Conservation (phyloP, 495 filamentous ascomycete genomes). For the Aspergillus kassunensis region DNA sequence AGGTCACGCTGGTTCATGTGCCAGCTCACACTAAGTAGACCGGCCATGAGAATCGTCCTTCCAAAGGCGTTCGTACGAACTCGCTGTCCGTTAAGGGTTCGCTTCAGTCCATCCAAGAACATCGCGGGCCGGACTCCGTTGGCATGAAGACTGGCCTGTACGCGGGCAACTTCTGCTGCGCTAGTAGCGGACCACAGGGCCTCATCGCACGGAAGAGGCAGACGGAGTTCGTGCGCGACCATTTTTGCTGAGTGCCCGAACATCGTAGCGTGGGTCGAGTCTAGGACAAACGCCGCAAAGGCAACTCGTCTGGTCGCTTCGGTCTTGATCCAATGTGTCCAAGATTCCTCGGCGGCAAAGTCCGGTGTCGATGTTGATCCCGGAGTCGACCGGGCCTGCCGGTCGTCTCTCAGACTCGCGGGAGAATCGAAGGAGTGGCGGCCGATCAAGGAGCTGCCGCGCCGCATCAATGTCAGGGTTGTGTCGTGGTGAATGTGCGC, state of each 20-base stretch:
- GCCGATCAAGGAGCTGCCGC: slow-evolving; percentile 89
- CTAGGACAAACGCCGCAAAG: slow-evolving; percentile 92
- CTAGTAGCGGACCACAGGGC: slow-evolving; percentile 89
- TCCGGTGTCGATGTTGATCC: slow-evolving; percentile 58
- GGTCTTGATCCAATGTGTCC: slow-evolving; percentile 95
- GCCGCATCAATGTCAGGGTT: slow-evolving; percentile 89
- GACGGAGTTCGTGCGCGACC: slow-evolving; percentile 92
- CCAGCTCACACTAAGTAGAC: slow-evolving; percentile 89
- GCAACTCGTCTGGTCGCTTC: slow-evolving; percentile 87
- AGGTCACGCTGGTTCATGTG: slow-evolving; percentile 97
- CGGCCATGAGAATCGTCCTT: slow-evolving; percentile 92
- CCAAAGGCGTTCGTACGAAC: slow-evolving; percentile 95
- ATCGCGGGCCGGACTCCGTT: slow-evolving; percentile 82
- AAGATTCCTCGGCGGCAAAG: slow-evolving; percentile 78
- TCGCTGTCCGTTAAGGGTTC: slow-evolving; percentile 78
- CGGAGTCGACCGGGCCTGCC: slow-evolving; percentile 44
- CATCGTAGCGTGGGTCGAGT: slow-evolving; percentile 96
- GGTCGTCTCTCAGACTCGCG: slow-evolving; percentile 69
- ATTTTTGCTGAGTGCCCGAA: slow-evolving; percentile 97
- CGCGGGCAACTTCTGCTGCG: slow-evolving; percentile 79
- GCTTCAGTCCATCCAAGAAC: slow-evolving; percentile 88
- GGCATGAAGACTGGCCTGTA: slow-evolving; percentile 76
- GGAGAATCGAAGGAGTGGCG: slow-evolving; percentile 83
- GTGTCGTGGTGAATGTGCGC: slow-evolving; percentile 97
- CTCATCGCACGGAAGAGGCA: slow-evolving; percentile 92